phyloP scores from a whole-genome alignment of 208 protist genomes.

The Tritrichomonas musculus region DNA sequence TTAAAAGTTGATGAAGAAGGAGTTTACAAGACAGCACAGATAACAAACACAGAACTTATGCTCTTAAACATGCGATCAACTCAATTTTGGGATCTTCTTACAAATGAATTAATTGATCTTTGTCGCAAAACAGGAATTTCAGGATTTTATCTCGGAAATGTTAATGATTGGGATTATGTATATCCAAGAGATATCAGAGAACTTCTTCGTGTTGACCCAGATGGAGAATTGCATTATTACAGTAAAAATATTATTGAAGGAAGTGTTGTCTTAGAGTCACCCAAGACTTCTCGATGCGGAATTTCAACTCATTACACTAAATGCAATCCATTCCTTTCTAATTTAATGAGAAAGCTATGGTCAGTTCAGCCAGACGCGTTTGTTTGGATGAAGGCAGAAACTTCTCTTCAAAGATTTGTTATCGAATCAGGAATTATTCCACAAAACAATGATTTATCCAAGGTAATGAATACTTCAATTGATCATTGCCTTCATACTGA shows the following conservation, averaged over 20 bases:
- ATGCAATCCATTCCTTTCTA: background rate
- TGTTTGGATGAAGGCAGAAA: background rate
- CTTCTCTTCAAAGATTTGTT: background rate
- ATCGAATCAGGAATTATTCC: background rate
- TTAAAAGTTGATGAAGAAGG: background rate
- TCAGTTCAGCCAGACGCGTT: background rate
- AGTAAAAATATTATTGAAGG: background rate
- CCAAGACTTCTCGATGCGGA: too few species aligned
- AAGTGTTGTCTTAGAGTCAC: background rate
- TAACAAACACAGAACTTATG: background rate
- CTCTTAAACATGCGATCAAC: background rate
- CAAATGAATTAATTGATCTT: background rate
- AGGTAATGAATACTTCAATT: background rate
- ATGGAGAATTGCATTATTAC: background rate
- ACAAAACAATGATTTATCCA: background rate
- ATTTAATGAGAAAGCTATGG: background rate
- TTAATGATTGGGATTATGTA: background rate
- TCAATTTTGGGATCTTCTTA: background rate
- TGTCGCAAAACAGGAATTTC: background rate
- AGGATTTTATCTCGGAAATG: background rate
- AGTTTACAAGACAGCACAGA: background rate
- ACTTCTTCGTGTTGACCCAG: background rate
- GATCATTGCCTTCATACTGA: background rate
- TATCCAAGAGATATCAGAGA: background rate
- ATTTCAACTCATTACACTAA: background rate